Evolutionary conservation across 345 rosid species (phyloP).

Genomic region (Corchorus capsularis): DNA sequence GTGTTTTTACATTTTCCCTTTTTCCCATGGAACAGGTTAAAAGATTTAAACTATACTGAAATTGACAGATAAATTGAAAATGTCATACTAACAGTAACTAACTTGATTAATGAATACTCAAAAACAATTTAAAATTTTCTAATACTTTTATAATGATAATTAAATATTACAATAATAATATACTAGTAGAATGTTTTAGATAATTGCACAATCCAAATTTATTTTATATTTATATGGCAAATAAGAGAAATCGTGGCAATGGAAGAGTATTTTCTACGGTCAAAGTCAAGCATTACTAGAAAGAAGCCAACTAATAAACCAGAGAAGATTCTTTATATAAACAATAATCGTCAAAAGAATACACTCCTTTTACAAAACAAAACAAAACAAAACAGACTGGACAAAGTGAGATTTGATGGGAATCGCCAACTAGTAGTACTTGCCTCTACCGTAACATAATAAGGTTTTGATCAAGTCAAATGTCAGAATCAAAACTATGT

Average conservation of each 20-base stretch:
- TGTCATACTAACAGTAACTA: too few species aligned
- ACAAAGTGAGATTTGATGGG: not conserved
- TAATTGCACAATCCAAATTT: not conserved
- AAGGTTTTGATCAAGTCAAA: not conserved
- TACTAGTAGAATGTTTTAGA: too few species aligned
- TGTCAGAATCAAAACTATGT: not conserved
- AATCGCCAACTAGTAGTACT: not conserved
- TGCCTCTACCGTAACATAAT: not conserved
- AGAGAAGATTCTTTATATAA: not conserved
- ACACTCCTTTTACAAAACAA: not conserved
- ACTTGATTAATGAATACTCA: too few species aligned
- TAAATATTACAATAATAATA: too few species aligned
- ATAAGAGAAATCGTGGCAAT: not conserved
- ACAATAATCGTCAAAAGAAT: not conserved
- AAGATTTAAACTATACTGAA: not conserved
- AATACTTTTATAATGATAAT: too few species aligned
- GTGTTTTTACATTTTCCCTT: not conserved
- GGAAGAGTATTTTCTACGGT: not conserved
- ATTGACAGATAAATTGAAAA: not conserved
- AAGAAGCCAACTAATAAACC: not conserved
- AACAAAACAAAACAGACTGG: not conserved
- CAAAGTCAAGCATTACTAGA: slow-evolving; percentile 1
- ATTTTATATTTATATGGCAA: too few species aligned
- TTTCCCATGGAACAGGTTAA: not conserved
- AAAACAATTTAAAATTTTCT: too few species aligned